These are phyloP conservation scores for Melanomma pulvis-pyrius DNA, from an alignment of 495 filamentous ascomycete genomes.

Conservation along the genomic window DNA sequence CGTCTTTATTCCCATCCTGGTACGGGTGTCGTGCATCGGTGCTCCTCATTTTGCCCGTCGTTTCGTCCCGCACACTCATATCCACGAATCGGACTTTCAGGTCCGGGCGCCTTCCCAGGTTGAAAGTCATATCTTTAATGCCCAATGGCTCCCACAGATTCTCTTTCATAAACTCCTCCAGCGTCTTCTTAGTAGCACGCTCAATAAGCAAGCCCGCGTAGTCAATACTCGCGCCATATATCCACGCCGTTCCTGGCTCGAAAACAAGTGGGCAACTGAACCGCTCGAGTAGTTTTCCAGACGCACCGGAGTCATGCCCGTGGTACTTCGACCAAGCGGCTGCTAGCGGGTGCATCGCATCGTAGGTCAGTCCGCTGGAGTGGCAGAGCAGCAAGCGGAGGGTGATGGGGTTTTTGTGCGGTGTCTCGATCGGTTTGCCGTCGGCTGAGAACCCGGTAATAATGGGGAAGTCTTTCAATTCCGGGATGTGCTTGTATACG, in stretches of 20 bases:
- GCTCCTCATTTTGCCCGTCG: conserved; percentile 17
- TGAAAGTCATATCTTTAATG: conserved; percentile 50
- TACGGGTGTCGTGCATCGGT: background rate
- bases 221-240: conserved; percentile 40
- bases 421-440: conserved; percentile 20
- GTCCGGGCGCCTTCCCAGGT: conserved; percentile 44
- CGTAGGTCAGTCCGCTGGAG: conserved; percentile 23
- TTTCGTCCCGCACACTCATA: conserved; percentile 41
- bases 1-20: background rate
- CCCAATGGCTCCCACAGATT: conserved; percentile 53
- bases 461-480: conserved; percentile 37
- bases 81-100: conserved; percentile 23
- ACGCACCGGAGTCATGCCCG: background rate
- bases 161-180: conserved; percentile 52
- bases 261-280: conserved; percentile 39
- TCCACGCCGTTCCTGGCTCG: conserved; percentile 43
- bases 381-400: conserved; percentile 20
- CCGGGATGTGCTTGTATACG: conserved; percentile 29
- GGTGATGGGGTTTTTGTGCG: conserved; percentile 32
- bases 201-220: conserved; percentile 36
- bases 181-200: conserved; percentile 6
- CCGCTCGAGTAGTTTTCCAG: background rate
- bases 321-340: background rate
- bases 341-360: conserved; percentile 8
- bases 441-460: conserved; percentile 35